Base-by-base conservation (phyloP, 2,329 filamentous ascomycete species). In the Penicillium sp. region DNA sequence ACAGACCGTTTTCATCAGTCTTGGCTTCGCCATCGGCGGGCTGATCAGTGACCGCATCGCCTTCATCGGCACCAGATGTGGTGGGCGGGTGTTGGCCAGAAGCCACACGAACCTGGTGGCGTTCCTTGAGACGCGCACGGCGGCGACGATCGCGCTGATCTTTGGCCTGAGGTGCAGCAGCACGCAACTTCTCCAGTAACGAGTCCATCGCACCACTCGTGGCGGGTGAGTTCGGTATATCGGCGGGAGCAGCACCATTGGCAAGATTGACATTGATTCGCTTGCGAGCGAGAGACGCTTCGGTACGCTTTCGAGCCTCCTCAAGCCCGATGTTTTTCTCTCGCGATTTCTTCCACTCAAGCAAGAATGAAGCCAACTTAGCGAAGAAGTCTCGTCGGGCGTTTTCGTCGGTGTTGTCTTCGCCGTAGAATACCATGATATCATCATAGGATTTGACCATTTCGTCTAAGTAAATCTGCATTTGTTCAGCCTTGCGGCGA, bases 351-450 rank as follows among this genome's bases (percentile, higher is more conserved):
- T 93, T 96, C 90, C 94, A 99, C 73, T 97, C 94, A 29, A 82
- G 79, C 65, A 99, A 84, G 78, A 99, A 99, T 52, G 86, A 81
- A 20, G 93, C 92, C 66, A 99, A 82, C 79, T 97, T 97, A 61
- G 88, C 81, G 71, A 99, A 99, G 82, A 99, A 99, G 65, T 97
- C 92, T 59, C 94, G 84, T 54, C 92, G 84, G n/a, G 92, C 89
- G 68, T 91, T 95, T 51, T 97, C 94, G 71, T 99, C 94, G 12
- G 84, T 81, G 37, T 89, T 87, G 69, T 99, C 94, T 78, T 99
- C 94, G 62, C 94, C 94, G 71, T 97, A 97, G 76, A 96, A 96
- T 6, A 88, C 83, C 87, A 97, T 92, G 65, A 97, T 97, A 71
- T 97, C 92, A 69, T 96, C 89, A 78, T 93, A 97, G 0, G 89